These are phyloP conservation scores for Glutinoglossum americanum DNA, from an alignment of 495 filamentous ascomycete genomes.

Conservation along the genomic window DNA sequence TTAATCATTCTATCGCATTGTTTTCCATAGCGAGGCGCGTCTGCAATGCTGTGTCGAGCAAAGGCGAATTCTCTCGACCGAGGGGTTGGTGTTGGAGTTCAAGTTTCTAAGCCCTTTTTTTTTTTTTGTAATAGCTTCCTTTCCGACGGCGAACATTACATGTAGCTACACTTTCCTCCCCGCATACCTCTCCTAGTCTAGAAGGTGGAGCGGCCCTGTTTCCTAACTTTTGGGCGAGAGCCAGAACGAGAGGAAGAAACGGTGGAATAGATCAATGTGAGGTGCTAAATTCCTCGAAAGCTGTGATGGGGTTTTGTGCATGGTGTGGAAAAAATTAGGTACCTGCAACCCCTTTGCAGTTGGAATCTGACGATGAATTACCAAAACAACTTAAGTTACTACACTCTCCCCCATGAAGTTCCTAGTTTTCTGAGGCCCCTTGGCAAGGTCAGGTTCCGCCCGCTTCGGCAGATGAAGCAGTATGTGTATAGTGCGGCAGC, in stretches of 20 bases:
- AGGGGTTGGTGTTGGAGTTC: slow-evolving; percentile 1
- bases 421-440: too few relatives aligned
- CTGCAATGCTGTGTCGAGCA: not conserved
- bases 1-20: slow-evolving; percentile 2
- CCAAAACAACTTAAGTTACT: too few relatives aligned
- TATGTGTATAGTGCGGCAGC: too few relatives aligned
- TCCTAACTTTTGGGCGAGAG: not conserved
- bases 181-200: not conserved
- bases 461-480: too few relatives aligned
- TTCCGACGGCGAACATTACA: not conserved
- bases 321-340: too few relatives aligned
- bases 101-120: not conserved
- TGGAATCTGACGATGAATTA: too few relatives aligned
- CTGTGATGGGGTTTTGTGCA: too few relatives aligned
- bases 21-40: slow-evolving; percentile 1
- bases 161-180: not conserved
- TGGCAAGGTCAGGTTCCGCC: too few relatives aligned
- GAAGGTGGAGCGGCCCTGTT: not conserved
- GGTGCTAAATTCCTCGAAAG: not conserved
- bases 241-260: not conserved
- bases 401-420: too few relatives aligned
- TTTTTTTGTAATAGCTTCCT: slow-evolving; percentile 2
- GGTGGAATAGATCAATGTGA: not conserved
- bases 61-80: not conserved
- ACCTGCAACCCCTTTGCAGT: too few relatives aligned